Conservation (phyloP, 495 filamentous ascomycete species). For the Endocarpon pusillum region DNA sequence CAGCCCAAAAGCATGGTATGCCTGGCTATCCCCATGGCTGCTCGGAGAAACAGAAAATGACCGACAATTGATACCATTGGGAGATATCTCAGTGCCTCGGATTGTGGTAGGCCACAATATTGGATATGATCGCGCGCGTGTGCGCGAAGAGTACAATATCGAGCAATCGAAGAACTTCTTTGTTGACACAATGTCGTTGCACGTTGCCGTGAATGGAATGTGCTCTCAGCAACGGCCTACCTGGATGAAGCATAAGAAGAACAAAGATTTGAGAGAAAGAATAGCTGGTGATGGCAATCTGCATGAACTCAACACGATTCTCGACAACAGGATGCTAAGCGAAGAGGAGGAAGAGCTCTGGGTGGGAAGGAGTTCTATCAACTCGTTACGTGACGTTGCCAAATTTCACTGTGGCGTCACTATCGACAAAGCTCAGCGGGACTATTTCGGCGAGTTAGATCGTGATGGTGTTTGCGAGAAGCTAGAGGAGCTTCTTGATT, state of each 20-base stretch:
- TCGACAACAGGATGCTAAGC: conserved; percentile 44
- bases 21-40: conserved; percentile 93
- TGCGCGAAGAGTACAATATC: conserved; percentile 78
- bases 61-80: conserved; percentile 71
- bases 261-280: conserved; percentile 65
- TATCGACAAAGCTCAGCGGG: conserved; percentile 77
- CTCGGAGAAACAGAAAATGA: conserved; percentile 62
- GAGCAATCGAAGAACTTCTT: conserved; percentile 71
- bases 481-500: conserved; percentile 73
- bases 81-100: conserved; percentile 47
- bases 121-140: conserved; percentile 81
- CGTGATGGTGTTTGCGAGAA: conserved; percentile 46
- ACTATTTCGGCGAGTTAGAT: conserved; percentile 74
- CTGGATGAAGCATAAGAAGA: conserved; percentile 93
- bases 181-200: conserved; percentile 94
- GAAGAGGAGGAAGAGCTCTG: conserved; percentile 90
- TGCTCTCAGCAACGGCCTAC: conserved; percentile 89
- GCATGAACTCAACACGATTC: conserved; percentile 49
- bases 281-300: conserved; percentile 53
- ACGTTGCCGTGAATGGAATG: conserved; percentile 98
- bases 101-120: conserved; percentile 91
- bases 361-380: conserved; percentile 86
- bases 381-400: conserved; percentile 88
- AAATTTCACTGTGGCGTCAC: conserved; percentile 86
- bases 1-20: conserved; percentile 81